Percentiles rank a stretch among this genome's conserved stretches.
phyloP scores from a whole-genome alignment of 2,329 filamentous ascomycete species.

The Pseudofabraea citricarpa region DNA sequence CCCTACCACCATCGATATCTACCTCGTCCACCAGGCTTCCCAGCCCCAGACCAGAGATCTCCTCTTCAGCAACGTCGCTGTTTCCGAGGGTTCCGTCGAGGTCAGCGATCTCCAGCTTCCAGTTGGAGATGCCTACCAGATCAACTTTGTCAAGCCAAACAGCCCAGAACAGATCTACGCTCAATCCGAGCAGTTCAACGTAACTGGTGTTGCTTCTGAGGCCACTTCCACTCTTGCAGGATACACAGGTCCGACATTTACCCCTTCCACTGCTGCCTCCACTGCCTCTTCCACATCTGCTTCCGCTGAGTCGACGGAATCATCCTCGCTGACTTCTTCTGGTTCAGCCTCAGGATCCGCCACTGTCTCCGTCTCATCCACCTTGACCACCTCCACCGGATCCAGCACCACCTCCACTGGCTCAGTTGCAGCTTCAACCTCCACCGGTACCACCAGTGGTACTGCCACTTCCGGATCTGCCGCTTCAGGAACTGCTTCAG shows the following conservation, averaged over 20 bases:
- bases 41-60: slow-evolving; percentile 1
- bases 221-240: slow-evolving; percentile 1
- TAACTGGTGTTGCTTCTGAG: background rate
- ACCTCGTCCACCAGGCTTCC: slow-evolving; percentile 2
- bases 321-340: background rate
- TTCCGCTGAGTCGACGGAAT: background rate
- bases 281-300: background rate
- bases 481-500: background rate
- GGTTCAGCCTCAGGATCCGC: background rate
- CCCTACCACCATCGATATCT: slow-evolving; percentile 2
- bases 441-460: background rate
- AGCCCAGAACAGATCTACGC: background rate
- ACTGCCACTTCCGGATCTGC: background rate
- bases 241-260: slow-evolving; percentile 2
- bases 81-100: slow-evolving; percentile 2
- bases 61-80: slow-evolving; percentile 1
- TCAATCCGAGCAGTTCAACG: slow-evolving; percentile 4
- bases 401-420: background rate
- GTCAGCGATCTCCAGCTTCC: slow-evolving; percentile 2
- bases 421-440: background rate
- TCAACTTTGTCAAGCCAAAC: slow-evolving; percentile 3
- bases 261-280: background rate
- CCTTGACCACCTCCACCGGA: slow-evolving; percentile 2
- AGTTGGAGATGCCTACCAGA: slow-evolving; percentile 1
- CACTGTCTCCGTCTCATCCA: background rate